Evolutionary conservation across 495 filamentous ascomycete genomes (phyloP).

Genomic region (Chaetomium tenue): DNA sequence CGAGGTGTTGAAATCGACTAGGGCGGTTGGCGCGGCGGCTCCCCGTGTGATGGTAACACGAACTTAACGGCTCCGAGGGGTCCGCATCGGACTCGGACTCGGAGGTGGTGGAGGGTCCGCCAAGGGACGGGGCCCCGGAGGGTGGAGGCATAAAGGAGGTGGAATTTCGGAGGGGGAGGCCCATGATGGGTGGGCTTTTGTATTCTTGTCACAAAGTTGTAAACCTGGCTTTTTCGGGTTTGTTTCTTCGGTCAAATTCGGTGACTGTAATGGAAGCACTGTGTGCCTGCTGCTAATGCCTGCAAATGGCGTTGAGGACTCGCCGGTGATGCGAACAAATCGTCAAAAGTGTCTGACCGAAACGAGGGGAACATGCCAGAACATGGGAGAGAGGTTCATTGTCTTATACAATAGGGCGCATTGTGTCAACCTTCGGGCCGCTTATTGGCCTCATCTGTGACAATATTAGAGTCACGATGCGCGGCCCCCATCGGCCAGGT

Average conservation of each 20-base stretch:
- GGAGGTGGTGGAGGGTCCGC: not conserved
- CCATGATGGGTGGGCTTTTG: slow-evolving; percentile 7
- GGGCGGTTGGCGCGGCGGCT: not conserved
- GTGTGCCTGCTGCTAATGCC: not conserved
- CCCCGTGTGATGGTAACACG: not conserved
- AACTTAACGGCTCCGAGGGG: not conserved
- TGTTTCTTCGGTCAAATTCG: not conserved
- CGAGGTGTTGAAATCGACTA: not conserved
- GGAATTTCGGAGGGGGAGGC: slow-evolving; percentile 7
- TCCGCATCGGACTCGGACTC: not conserved
- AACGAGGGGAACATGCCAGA: slow-evolving; percentile 1
- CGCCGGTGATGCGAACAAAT: slow-evolving; percentile 11
- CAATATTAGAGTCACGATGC: slow-evolving; percentile 9
- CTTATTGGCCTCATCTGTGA: slow-evolving; percentile 5
- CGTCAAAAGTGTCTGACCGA: slow-evolving; percentile 17
- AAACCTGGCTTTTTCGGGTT: not conserved
- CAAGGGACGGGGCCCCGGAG: not conserved
- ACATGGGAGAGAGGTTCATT: not conserved
- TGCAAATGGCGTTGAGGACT: slow-evolving; percentile 4
- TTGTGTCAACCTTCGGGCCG: not conserved
- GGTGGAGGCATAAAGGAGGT: not conserved
- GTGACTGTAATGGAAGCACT: not conserved
- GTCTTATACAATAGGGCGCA: slow-evolving; percentile 17
- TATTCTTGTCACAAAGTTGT: not conserved
- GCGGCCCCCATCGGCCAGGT: slow-evolving; percentile 4